Base-by-base conservation (phyloP, 345 rosid species). In the Camelina neglecta region DNA sequence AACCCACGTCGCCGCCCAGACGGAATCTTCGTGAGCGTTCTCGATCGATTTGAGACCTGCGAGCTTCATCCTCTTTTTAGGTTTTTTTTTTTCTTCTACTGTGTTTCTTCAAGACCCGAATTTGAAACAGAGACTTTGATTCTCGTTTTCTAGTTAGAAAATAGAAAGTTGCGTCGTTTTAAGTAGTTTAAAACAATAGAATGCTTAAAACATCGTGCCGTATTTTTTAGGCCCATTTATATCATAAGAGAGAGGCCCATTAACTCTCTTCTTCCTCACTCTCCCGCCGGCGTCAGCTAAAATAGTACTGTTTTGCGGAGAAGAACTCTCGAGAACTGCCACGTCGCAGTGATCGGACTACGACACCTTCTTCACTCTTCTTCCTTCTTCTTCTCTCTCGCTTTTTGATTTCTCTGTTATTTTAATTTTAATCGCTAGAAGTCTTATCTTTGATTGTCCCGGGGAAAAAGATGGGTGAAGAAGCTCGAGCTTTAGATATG, bases 1-100 rank as follows among this genome's bases (percentile, higher is more conserved):
- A 4, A 92, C 88, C 99, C 98, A 95, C 0, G 96, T 84, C 15
- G 88, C 89, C 1, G 98, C 89, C 99, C 99, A 95, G 29, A 92
- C 81, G n/a, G 96, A 92, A 67, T 90, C 97, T 76, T 89, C 92
- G 75, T 95, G 97, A 0, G 98, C 97, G 72, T 80, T 84, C 49
- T 95, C 99, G 5, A 86, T 53, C 44, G 96, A 87, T 77, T 92
- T 92, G 26, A 92, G 83, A 24, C 90, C 91, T n/a, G 94, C 96
- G 41, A 95, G 89, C 75, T 93, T 95, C 99, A 95, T 95, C 45
- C 31, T 67, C 50, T 26, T 65, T 18, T 45, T 47, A 5, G 16
- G 21, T n/a, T 72, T 65, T 67, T 50, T 38, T 16, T 65, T 45
- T 35, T 47, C 20, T 49, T 49, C 45, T n/a, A 65, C 68, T 26